phyloP scores from a whole-genome alignment of 768 basidiomycete species.

The Amyloporia xantha region DNA sequence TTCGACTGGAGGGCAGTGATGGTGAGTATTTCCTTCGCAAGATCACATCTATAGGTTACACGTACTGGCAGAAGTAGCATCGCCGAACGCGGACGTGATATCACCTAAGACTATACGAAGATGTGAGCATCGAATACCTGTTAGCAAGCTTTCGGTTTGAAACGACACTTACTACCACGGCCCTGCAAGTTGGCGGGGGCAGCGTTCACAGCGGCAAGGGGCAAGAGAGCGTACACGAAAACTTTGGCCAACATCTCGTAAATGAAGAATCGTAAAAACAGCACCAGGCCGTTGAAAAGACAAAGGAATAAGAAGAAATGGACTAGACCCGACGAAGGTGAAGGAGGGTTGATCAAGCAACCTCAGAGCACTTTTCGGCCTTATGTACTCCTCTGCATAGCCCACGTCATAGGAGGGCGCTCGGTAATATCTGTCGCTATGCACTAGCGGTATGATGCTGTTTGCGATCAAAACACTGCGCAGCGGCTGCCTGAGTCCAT shows the following conservation, averaged over 20 bases:
- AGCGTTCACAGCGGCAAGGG: conserved; percentile 10
- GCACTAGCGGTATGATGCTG: background rate
- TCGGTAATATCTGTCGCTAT: background rate
- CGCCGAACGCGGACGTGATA: conserved; percentile 5
- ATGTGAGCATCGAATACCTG: conserved; percentile 1
- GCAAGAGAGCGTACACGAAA: conserved; percentile 10
- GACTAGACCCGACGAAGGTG: conserved; percentile 9
- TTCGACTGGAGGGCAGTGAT: conserved; percentile 3
- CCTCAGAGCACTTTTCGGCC: background rate
- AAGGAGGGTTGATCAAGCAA: conserved; percentile 6
- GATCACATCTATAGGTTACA: background rate
- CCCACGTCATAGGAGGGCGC: background rate
- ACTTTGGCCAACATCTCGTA: conserved; percentile 12
- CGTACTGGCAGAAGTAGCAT: conserved; percentile 9
- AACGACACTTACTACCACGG: conserved; percentile 6
- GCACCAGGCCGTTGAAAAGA: conserved; percentile 19
- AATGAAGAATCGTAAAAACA: conserved; percentile 5
- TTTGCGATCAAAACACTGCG: background rate
- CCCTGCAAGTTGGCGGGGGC: conserved; percentile 7
- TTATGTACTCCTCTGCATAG: background rate
- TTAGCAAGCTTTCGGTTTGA: background rate
- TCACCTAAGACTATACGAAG: conserved; percentile 9
- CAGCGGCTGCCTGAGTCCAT: background rate
- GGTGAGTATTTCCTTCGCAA: background rate
- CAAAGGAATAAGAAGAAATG: conserved; percentile 8